Evolutionary conservation across 148 eudicot species (phyloP), one percentile per base, ranked within the genome.

Genomic region (Persicaria maculosa): DNA sequence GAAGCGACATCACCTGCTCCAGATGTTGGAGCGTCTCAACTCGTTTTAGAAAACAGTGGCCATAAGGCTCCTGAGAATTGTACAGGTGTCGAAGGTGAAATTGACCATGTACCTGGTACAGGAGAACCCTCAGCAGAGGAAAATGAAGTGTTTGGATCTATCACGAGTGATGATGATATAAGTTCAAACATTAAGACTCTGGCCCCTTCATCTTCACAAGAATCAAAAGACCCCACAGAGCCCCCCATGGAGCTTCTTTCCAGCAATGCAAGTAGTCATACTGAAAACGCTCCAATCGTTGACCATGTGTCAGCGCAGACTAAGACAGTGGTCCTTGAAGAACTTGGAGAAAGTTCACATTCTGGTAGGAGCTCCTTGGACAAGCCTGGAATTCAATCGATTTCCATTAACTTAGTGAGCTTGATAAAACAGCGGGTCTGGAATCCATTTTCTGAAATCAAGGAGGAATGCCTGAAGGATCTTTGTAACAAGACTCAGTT

Each of bases 391-490:
- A 52, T 77, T 71, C 76, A 81, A 52, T 48, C 50, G 25, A 31
- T 74, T 22, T 47, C 79, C 45, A 79, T 31, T 31, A 31, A 77
- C 64, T 54, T 74, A 20, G 91, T 80, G 67, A 79, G 75, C 75
- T 52, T 81, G 2, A 77, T 68, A 68, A 81, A 74, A 47, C 81
- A 74, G 36, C 79, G 88, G 83, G 76, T 87, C 44, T 94, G 98
- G 98, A 77, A 75, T 58, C 85, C 96, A 3, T 87, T 88, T 80
- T 10, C 81, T 7, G 87, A 82, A 77, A 83, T 90, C 70, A 80
- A 83, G 53, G 81, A 81, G 54, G 84, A 84, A 36, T 87, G 79
- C 82, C 75, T 87, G 83, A 78, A 77, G 61, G 87, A 91, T 74
- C 81, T 88, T 72, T 15, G 45, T 64, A 83, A 72, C 5, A 76